Evolutionary conservation across 352 stramenopile genomes (phyloP).

Genomic region (Phytopythium vexans): DNA sequence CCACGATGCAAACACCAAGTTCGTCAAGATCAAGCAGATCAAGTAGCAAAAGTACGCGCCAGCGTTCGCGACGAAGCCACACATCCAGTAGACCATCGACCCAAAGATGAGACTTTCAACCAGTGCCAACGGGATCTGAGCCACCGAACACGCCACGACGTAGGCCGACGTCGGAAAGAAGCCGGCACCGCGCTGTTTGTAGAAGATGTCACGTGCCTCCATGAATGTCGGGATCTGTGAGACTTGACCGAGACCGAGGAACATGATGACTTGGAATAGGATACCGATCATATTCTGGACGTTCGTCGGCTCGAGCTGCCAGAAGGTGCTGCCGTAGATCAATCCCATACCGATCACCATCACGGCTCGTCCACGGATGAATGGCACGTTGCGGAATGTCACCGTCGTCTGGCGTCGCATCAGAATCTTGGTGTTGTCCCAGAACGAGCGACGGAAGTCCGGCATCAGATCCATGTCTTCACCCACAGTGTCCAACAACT

Average conservation of each 20-base stretch:
- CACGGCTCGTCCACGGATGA: conserved; percentile 32
- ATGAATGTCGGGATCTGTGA: conserved; percentile 75
- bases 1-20: conserved; percentile 36
- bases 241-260: conserved; percentile 70
- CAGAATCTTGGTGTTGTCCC: conserved; percentile 27
- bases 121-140: conserved; percentile 53
- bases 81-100: conserved; percentile 78
- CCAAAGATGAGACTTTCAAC: conserved; percentile 74
- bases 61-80: conserved; percentile 37
- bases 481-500: conserved; percentile 23
- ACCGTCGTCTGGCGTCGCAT: conserved; percentile 56
- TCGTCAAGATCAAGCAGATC: conserved; percentile 38
- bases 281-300: conserved; percentile 57
- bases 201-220: conserved; percentile 57
- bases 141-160: conserved; percentile 56
- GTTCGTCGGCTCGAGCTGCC: conserved; percentile 33
- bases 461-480: conserved; percentile 36
- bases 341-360: conserved; percentile 42
- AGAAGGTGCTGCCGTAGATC: conserved; percentile 38
- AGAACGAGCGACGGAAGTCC: conserved; percentile 40
- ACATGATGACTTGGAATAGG: conserved; percentile 68
- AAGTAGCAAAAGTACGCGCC: conserved; percentile 41
- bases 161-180: conserved; percentile 69
- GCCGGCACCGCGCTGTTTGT: conserved; percentile 78
- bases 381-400: conserved; percentile 44